Conservation (phyloP, 1,284 basidiomycete genomes). For the Cryptococcus sp. region DNA sequence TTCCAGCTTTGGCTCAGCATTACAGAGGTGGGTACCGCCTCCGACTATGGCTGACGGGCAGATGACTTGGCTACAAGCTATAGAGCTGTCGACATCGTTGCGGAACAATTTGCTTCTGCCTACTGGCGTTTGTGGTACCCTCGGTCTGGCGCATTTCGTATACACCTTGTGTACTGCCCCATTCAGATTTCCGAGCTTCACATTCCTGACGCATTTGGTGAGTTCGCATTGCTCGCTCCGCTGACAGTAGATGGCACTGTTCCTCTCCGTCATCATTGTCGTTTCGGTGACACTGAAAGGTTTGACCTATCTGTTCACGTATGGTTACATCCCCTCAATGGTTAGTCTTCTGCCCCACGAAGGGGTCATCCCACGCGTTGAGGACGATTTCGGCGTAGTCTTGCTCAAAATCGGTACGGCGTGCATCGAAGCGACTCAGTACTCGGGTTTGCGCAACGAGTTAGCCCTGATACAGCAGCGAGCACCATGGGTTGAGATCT, state of each 20-base stretch:
- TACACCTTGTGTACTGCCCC: conserved; percentile 40
- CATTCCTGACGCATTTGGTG: conserved; percentile 49
- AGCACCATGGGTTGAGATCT: conserved; percentile 42
- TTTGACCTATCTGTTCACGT: conserved; percentile 47
- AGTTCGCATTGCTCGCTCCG: conserved; percentile 4
- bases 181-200: conserved; percentile 49
- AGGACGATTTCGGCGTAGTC: conserved; percentile 50
- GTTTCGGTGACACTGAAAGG: conserved; percentile 44
- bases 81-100: conserved; percentile 37
- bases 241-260: conserved; percentile 40
- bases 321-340: conserved; percentile 48
- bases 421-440: conserved; percentile 48
- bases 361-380: conserved; percentile 36
- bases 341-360: conserved; percentile 46
- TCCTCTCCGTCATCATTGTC: conserved; percentile 42
- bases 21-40: conserved; percentile 34
- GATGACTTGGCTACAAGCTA: conserved; percentile 48
- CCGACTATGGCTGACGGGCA: conserved; percentile 15
- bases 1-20: conserved; percentile 51
- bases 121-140: conserved; percentile 44
- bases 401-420: conserved; percentile 49
- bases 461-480: conserved; percentile 35
- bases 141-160: conserved; percentile 48
- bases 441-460: conserved; percentile 49
- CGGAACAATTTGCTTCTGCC: conserved; percentile 45